These are phyloP conservation scores for Metarhizium humberi DNA, from an alignment of 2,329 filamentous ascomycete genomes.

Conservation along the genomic window DNA sequence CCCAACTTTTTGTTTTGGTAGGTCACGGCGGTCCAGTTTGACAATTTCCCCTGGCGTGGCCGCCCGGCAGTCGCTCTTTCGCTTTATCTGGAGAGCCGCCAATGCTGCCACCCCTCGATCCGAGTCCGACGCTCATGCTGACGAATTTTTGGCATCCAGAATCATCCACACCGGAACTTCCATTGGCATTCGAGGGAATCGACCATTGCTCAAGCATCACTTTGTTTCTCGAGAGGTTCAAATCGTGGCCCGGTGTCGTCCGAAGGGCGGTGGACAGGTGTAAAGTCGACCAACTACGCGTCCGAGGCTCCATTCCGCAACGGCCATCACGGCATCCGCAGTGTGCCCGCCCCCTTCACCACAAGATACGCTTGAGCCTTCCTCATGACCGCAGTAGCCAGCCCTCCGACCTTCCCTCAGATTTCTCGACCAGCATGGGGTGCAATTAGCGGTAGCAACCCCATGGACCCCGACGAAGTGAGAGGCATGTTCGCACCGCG, in stretches of 20 bases:
- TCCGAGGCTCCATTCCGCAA: neutral
- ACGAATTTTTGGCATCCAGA: constrained; percentile 1
- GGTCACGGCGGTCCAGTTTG: neutral
- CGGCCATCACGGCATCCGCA: constrained; percentile 4
- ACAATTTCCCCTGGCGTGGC: neutral
- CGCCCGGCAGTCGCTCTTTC: neutral
- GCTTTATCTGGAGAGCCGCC: neutral
- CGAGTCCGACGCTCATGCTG: constrained; percentile 1
- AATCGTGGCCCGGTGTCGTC: constrained; percentile 1
- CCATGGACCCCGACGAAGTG: constrained; percentile 76
- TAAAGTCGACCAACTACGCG: constrained; percentile 10
- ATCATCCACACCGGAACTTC: neutral
- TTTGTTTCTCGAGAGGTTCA: neutral
- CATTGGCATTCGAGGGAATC: neutral
- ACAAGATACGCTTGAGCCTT: constrained; percentile 15
- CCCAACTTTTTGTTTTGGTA: constrained; percentile 1
- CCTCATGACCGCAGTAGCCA: constrained; percentile 61
- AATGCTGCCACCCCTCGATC: neutral
- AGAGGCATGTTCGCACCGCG: constrained; percentile 84
- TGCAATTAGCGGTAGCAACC: constrained; percentile 47
- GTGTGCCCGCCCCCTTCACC: constrained; percentile 11
- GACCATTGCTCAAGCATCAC: neutral
- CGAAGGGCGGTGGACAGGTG: constrained; percentile 12
- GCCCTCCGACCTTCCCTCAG: constrained; percentile 52
- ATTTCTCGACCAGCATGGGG: constrained; percentile 58